Base-by-base conservation (phyloP, 2,329 filamentous ascomycete genomes). In the Fusarium neocosmosporiellum region DNA sequence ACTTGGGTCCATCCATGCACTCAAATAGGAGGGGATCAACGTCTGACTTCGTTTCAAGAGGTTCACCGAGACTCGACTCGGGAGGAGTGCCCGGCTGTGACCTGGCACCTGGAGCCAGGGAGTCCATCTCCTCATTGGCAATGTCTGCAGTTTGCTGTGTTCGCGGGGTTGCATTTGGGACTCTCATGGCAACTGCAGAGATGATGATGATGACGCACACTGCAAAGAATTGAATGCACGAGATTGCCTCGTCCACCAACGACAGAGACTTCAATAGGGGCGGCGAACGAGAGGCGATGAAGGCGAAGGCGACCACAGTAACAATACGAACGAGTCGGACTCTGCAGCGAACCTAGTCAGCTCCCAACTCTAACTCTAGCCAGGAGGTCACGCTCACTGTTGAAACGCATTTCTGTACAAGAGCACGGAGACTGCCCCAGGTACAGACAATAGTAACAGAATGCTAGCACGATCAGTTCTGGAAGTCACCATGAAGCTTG, bases 341-440 rank as follows among this genome's bases (percentile, higher is more conserved):
- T 71, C 75, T 77, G 46, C 27, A 39, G 39, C 24, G 24, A 22
- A 43, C 58, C 36, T 37, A 64, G 59, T 77, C 59, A 77, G 75
- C 69, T 73, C 57, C 48, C 31, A 27, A 31, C 34, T 54, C 37
- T 50, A 39, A 55, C 37, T 24, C 34, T 41, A 18, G 57, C n/a
- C 29, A 24, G 22, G 43, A 65, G 33, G 22, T 34, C 43, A 29
- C 34, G 54, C 66, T 63, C 77, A 77, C 75, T 69, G 66, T 67
- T 71, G 59, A 29, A 77, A 70, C 7, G 66, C 37, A 20, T 59
- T 39, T 41, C 50, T 65, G 61, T 74, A 62, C 36, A 54, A 46
- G 22, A 77, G 59, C n/a, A 59, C 24, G 29, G 65, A 63, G 34
- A 71, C 58, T 33, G 60, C 48, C 18, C 69, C 71, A 29, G 65